phyloP scores from a whole-genome alignment of 73 alveolate genomes.

The Paramecium sexaurelia region DNA sequence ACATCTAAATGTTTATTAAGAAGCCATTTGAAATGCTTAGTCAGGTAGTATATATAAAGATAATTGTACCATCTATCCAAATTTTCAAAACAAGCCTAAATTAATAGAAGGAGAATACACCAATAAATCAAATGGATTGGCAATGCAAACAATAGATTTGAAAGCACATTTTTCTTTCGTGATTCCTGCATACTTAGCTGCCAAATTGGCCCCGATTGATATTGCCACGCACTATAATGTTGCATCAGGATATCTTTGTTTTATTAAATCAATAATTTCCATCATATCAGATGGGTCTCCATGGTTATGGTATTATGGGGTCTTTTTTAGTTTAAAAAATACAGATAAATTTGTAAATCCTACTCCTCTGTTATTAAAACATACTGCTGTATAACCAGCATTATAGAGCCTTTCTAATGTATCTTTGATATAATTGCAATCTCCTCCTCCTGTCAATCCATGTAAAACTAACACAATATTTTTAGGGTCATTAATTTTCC shows the following conservation, averaged over 20 bases:
- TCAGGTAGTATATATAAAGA: slow-evolving; percentile 9
- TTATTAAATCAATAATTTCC: slow-evolving; percentile 47
- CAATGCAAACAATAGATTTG: slow-evolving; percentile 52
- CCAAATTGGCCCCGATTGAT: slow-evolving; percentile 66
- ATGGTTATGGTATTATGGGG: slow-evolving; percentile 39
- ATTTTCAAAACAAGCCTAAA: slow-evolving; percentile 36
- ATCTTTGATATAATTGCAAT: slow-evolving; percentile 60
- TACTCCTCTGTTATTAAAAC: slow-evolving; percentile 42
- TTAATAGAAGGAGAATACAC: slow-evolving; percentile 12
- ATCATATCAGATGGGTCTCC: slow-evolving; percentile 55
- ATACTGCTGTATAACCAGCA: slow-evolving; percentile 51
- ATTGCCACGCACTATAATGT: slow-evolving; percentile 63
- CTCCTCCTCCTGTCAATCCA: slow-evolving; percentile 61
- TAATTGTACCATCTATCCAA: slow-evolving; percentile 50
- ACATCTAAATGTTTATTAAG: slow-evolving; percentile 60
- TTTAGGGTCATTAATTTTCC: background rate
- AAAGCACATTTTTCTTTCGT: slow-evolving; percentile 45
- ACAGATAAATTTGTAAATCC: slow-evolving; percentile 12
- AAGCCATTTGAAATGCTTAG: slow-evolving; percentile 58
- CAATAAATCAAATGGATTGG: slow-evolving; percentile 66
- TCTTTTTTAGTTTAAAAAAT: background rate
- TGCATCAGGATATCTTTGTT: slow-evolving; percentile 63
- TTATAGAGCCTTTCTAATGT: background rate
- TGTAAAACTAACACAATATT: slow-evolving; percentile 18
- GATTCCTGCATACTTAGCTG: slow-evolving; percentile 59